Evolutionary conservation across 1,139 yeast genomes (phyloP), one percentile per base, ranked within the genome.

Genomic region (Entelexis paramagnoliae): DNA sequence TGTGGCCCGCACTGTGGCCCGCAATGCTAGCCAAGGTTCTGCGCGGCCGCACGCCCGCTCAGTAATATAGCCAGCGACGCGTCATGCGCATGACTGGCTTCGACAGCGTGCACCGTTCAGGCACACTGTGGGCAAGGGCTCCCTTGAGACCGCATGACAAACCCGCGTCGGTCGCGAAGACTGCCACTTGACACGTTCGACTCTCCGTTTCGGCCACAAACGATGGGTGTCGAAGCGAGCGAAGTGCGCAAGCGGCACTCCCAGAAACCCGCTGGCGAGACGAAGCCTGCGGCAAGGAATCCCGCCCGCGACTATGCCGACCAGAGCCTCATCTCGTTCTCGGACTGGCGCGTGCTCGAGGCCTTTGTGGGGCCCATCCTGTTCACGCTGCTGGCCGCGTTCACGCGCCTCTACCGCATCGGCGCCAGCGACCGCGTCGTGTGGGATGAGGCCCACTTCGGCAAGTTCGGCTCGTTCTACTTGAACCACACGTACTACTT

Each of bases 381-480:
- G 34, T 68, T 80, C 64, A 83, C 93, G 0, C 67, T 73, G 0
- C 46, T 83, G 2, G 80, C 94, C 1, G 77, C 84, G 14, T 76
- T 76, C 58, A 74, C 88, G 11, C 76, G 97, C 51, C 72, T 86
- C 44, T 77, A 81, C 61, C 73, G 74, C 34, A 83, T 91, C 51
- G 84, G 80, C 52, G 72, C 70, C 30, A 73, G 83, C 38, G 69
- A 76, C 50, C 68, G 72, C 39, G 96, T 93, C 11, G 81, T 88
- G 9, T 91, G 99, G 99, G 98, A 89, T 52, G 64, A 62, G 57
- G 64, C 64, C 30, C 67, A 64, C 53, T 89, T 89, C 66, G 97
- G 96, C 56, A 88, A 87, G 67, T 89, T 89, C 66, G 96, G 96
- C 51, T 85, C 96, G 14, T 85, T 86, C 68, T 89, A 89, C 71